Evolutionary conservation across 208 protist species (phyloP), one percentile per base, ranked within the genome.

Genomic region (Pavlovales sp.): DNA sequence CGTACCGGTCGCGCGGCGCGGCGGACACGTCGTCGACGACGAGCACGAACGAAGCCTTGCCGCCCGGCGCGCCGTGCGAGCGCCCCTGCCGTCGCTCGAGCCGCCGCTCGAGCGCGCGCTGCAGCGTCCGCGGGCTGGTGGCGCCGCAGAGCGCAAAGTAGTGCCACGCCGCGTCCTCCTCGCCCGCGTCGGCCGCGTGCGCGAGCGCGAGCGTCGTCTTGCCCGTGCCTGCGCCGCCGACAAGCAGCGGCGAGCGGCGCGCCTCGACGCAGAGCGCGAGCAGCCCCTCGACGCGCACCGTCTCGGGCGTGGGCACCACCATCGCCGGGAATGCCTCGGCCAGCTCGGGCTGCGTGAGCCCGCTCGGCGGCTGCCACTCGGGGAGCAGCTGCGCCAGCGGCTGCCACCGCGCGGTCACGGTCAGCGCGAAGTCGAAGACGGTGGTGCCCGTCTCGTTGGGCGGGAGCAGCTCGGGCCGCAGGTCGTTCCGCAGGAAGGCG

Each of bases 21-120:
- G 99, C 98, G 93, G 99, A 99, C 40, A 99, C 91, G 92, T 99
- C 97, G 91, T 99, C 97, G 89, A 99, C 96, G n/a, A 97, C 90
- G 87, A 96, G 95, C 26, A 96, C 77, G 42, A 90, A 84, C 91
- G 96, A 91, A 75, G 41, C 39, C 36, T 89, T 90, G 10, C 92
- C 93, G 32, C 90, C 92, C 0, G 92, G 93, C 42, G 95, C 95
- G 5, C 93, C 94, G 84, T 89, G 96, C 22, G 93, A 94, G 71
- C 66, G 82, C 28, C 92, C 92, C 78, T 91, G 79, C 20, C 92
- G 87, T 89, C 96, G 96, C 44, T 96, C 95, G 34, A 96, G 81
- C 37, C 79, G 46, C 5, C 85, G 80, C 86, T 96, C 94, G 40
- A 96, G 86, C n/a, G 89, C 89, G 79, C 89, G 79, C 88, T 96